Base-by-base conservation (phyloP, 257 asterid species). In the Solanum medicagineum region DNA sequence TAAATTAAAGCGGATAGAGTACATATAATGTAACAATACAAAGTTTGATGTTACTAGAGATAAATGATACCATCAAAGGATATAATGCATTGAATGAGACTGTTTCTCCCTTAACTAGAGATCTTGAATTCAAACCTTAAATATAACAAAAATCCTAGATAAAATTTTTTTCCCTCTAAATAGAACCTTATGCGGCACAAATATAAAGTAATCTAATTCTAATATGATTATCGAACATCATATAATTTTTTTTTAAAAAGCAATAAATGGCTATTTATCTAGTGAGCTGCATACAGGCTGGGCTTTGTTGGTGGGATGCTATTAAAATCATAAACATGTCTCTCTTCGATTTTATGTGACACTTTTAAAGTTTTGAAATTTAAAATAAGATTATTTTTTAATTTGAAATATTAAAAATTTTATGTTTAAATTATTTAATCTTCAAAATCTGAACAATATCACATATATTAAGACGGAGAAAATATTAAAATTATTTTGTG, bases 231-330 rank as follows among this genome's bases (percentile, higher is more conserved):
- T 0, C 42, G 7, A 36, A 36, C 42, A 36, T 36, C 7, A 5
- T 4, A 36, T 36, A 36, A 3, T 36, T 36, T 36, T 36, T 36
- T 4, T 36, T 36, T 36, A 36, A 36, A 36, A 36, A 36, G 6
- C 83, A 86, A 20, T 86, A 49, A 87, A 15, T 84, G 75, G 63
- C 26, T 40, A 32, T 44, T 65, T 26, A 29, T 11, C 10, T 59
- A 40, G 40, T 87, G 87, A 79, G 83, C 75, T 56, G 87, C 80
- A 70, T 51, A 88, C 90, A 85, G 87, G 66, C 83, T 87, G 87
- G 87, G 74, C 24, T 85, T 85, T 83, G 40, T 85, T 16, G 71
- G 29, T 77, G 70, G 19, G 65, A 47, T 75, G 32, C 71, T 81
- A 81, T 59, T 84, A 45, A 60, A 55, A 82, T 82, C 32, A 22